Conservation (phyloP, 352 stramenopile species). For the Aphanomyces astaci region DNA sequence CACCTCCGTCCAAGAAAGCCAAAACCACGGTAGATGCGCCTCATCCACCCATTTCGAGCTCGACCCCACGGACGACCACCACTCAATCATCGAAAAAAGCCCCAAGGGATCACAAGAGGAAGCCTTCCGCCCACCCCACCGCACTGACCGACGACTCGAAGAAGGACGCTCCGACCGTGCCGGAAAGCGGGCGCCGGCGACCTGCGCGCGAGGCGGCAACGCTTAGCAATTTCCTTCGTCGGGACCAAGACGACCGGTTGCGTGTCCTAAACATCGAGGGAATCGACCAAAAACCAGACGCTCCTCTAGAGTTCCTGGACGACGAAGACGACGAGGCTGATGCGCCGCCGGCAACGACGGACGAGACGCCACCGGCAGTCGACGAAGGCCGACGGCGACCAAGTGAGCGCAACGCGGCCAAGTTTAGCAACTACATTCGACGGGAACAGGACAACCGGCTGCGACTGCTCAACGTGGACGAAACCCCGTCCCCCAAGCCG, state of each 20-base stretch:
- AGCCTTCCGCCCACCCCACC: no score
- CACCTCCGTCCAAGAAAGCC: not conserved
- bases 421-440: not conserved
- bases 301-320: not conserved
- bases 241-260: no score
- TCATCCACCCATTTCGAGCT: no score
- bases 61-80: no score
- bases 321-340: not conserved
- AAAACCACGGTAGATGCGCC: not conserved
- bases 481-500: not conserved
- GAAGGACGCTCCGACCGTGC: no score
- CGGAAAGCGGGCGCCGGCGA: no score
- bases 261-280: no score
- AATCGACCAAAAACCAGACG: not conserved
- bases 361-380: not conserved
- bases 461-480: not conserved
- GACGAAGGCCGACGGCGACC: not conserved
- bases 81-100: no score
- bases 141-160: no score
- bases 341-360: not conserved
- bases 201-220: no score
- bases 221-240: no score
- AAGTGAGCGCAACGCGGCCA: not conserved
- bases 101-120: no score
- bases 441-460: not conserved